Evolutionary conservation across 192 early-diverging fungal species (phyloP).

Genomic region (Coemansia sp.): DNA sequence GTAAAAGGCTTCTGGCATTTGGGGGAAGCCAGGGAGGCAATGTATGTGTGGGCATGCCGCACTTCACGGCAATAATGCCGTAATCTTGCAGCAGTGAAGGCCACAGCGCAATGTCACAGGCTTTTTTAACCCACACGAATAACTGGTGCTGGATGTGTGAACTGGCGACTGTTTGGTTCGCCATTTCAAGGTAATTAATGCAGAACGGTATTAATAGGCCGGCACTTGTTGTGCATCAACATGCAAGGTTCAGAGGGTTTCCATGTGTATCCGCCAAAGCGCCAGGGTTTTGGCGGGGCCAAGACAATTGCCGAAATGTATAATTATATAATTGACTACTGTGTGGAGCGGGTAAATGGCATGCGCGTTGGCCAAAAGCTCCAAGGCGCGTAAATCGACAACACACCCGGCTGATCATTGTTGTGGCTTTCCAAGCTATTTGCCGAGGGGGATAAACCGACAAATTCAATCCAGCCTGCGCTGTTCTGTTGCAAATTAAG

Average conservation of each 20-base stretch:
- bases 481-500: too few relatives aligned
- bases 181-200: constrained; percentile 2
- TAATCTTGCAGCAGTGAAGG: background rate
- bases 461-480: background rate
- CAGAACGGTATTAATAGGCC: background rate
- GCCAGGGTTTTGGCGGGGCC: background rate
- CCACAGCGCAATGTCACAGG: background rate
- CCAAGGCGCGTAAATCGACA: background rate
- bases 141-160: background rate
- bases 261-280: background rate
- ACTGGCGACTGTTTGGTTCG: background rate
- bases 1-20: too few relatives aligned
- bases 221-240: background rate
- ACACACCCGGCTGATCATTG: background rate
- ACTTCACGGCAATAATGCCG: background rate
- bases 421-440: background rate
- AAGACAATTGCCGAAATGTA: background rate
- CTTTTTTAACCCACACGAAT: background rate
- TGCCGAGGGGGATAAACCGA: background rate
- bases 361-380: background rate
- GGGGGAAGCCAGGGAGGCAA: background rate
- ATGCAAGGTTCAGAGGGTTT: background rate
- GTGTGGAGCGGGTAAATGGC: background rate
- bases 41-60: background rate
- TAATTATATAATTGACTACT: background rate